Base-by-base conservation (phyloP, 2,329 filamentous ascomycete species). In the Clonostachys chloroleuca region DNA sequence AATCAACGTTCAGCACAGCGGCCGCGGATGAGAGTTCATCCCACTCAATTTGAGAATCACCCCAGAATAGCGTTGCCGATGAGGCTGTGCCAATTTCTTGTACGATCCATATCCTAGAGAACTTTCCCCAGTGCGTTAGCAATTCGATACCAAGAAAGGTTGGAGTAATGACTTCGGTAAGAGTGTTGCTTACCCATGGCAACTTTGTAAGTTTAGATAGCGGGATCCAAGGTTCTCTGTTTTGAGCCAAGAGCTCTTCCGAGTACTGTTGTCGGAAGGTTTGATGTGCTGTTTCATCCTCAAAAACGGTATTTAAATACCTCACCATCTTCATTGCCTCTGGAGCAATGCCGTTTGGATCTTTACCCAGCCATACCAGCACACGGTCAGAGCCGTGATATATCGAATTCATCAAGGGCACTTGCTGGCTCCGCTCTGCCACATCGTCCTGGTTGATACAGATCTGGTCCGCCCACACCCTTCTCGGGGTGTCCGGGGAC, bases 401-500 rank as follows among this genome's bases (percentile, higher is more conserved):
- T 9, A 69, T 61, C 10, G 55, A 52, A 42, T 65, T 63, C 67
- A 70, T 70, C 14, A 70, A 47, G 34, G 53, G 53, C n/a, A 70
- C 65, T 56, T 70, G 66, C 6, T 54, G 54, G 43, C 59, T 61
- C 39, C 65, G 59, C 50, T 70, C 67, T 4, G 48, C 50, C 14
- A 62, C 52, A 41, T 69, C 61, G 4, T 57, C 56, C 48, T 70
- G 67, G 47, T 70, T 67, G 47, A 70, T 68, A 52, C 67, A 70
- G 40, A 70, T 54, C 52, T 69, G 66, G 36, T 70, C 67, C 4
- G 68, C 61, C 67, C 67, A 70, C 7, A 70, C 54, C 33, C 64
- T 52, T 4, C 63, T 57, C 33, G 52, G 51, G 18, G 34, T 24
- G 12, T 54, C 54, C 16, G 54, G 40, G 37, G 54, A 52, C 42